Percentiles rank a stretch among this genome's conserved stretches.
Conservation (phyloP, 768 basidiomycete genomes). For the Cystobasidium tubakii region DNA sequence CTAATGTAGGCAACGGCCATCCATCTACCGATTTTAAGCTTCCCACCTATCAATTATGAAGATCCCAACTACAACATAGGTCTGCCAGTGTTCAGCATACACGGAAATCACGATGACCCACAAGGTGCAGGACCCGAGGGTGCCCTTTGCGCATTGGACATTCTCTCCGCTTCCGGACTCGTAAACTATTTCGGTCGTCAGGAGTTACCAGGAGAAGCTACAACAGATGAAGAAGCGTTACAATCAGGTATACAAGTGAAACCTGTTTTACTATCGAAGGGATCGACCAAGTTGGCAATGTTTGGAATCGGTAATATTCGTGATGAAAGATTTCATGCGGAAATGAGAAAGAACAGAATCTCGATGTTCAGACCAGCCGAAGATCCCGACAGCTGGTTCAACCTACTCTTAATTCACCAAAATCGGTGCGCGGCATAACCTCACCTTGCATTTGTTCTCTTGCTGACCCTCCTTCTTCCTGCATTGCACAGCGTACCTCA, state of each 20-base stretch:
- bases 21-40: constrained; percentile 54
- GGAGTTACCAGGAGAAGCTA: constrained; percentile 61
- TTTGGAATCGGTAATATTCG: constrained; percentile 97
- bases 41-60: constrained; percentile 94
- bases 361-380: constrained; percentile 86
- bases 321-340: constrained; percentile 93
- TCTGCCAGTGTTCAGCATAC: constrained; percentile 97
- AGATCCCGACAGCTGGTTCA: constrained; percentile 90
- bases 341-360: constrained; percentile 85
- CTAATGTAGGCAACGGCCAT: background rate
- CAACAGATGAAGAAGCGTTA: constrained; percentile 61
- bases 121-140: constrained; percentile 92
- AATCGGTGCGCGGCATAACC: constrained; percentile 73
- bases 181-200: constrained; percentile 98
- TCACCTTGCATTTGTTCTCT: too few relatives aligned
- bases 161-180: constrained; percentile 86
- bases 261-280: constrained; percentile 73
- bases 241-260: constrained; percentile 73
- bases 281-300: constrained; percentile 74
- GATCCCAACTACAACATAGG: constrained; percentile 90
- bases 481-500: constrained; percentile 69
- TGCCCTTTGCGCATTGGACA: constrained; percentile 87
- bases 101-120: constrained; percentile 98
- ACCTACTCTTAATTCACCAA: constrained; percentile 86
- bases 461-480: too few relatives aligned